These are phyloP conservation scores for Malassezia furfur DNA, from an alignment of 1,284 basidiomycete species.

Conservation along the genomic window DNA sequence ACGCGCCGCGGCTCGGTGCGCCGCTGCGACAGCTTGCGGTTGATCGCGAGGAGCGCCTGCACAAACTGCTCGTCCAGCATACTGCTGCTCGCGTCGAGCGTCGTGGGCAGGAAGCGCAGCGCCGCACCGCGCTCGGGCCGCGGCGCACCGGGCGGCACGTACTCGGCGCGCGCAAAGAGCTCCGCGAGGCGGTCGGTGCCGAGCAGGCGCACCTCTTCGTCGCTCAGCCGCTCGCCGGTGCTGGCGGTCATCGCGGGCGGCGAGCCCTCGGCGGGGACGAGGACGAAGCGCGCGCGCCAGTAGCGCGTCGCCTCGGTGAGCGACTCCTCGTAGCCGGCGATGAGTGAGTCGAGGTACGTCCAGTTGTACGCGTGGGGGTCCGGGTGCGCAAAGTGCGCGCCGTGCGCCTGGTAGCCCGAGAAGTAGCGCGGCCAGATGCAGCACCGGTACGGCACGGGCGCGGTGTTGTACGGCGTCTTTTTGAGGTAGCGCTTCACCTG, in stretches of 20 bases:
- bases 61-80: conserved; percentile 42
- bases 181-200: conserved; percentile 88
- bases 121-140: conserved; percentile 10
- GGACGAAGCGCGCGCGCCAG: conserved; percentile 89
- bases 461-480: conserved; percentile 57
- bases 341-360: conserved; percentile 49
- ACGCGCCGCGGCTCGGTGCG: conserved; percentile 8
- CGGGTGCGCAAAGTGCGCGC: conserved; percentile 67
- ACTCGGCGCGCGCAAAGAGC: conserved; percentile 54
- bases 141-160: conserved; percentile 20
- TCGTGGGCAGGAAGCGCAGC: conserved; percentile 42
- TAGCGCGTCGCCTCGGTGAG: conserved; percentile 52
- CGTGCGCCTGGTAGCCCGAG: conserved; percentile 70
- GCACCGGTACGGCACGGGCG: conserved; percentile 68
- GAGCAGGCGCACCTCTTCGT: conserved; percentile 75
- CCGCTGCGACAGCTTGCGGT: conserved; percentile 25
- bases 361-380: conserved; percentile 56
- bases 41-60: conserved; percentile 24
- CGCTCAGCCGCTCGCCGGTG: conserved; percentile 52
- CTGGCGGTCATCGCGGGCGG: conserved; percentile 53
- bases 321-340: conserved; percentile 46
- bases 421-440: conserved; percentile 86
- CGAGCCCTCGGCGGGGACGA: conserved; percentile 71
- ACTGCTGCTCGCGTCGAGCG: conserved; percentile 41
- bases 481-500: conserved; percentile 79